phyloP scores from a whole-genome alignment of 176 grass and related monocot genomes.

The Coix lacrymajobi region DNA sequence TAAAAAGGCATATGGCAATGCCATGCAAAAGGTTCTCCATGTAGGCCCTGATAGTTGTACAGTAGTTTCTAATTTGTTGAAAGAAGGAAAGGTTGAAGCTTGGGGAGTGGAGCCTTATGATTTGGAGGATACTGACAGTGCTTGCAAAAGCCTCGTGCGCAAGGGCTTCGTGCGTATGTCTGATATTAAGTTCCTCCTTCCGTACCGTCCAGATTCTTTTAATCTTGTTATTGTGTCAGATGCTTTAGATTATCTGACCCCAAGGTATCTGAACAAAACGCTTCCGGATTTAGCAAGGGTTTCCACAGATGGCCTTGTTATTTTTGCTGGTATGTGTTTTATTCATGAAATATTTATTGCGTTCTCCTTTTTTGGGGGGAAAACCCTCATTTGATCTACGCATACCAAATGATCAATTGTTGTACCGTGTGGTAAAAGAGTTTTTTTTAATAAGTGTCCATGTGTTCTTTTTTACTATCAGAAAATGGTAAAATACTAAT shows the following conservation, averaged over 20 bases:
- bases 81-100: conserved; percentile 77
- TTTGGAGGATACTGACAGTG: conserved; percentile 86
- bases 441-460: not conserved
- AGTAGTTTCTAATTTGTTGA: conserved; percentile 78
- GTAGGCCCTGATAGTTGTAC: conserved; percentile 86
- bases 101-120: conserved; percentile 98
- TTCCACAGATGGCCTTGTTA: conserved; percentile 80
- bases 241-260: conserved; percentile 89
- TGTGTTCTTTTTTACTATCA: not conserved
- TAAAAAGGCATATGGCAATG: conserved; percentile 73
- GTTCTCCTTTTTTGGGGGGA: not conserved
- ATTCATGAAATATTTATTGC: not conserved
- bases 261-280: conserved; percentile 95
- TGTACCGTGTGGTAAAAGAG: not conserved
- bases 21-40: conserved; percentile 70
- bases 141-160: conserved; percentile 94
- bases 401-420: not conserved
- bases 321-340: conserved; percentile 75
- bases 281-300: conserved; percentile 92
- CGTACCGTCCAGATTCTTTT: conserved; percentile 93
- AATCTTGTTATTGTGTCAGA: conserved; percentile 94
- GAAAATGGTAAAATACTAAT: not conserved
- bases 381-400: not conserved
- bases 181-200: conserved; percentile 94
- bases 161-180: conserved; percentile 83